Percentiles rank a stretch among this genome's conserved stretches.
Conservation (phyloP, 1,284 basidiomycete species). For the Ceratobasidium sp. region DNA sequence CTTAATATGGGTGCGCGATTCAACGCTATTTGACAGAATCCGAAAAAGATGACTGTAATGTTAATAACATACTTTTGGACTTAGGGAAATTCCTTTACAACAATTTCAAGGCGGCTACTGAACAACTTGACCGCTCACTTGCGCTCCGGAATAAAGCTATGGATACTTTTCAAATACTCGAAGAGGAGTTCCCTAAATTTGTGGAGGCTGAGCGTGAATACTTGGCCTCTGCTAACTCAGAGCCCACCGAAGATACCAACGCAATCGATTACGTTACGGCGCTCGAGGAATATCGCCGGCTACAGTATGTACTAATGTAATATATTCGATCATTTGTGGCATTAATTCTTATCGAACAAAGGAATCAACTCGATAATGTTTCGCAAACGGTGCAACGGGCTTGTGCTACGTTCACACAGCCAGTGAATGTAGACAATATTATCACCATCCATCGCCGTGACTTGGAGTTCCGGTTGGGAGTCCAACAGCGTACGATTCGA, state of each 20-base stretch:
- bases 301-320: slow-evolving; percentile 31
- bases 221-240: slow-evolving; percentile 3
- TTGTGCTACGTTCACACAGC: not conserved
- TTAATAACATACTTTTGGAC: slow-evolving; percentile 15
- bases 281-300: not conserved
- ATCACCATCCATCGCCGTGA: not conserved
- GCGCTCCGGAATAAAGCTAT: not conserved
- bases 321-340: not conserved
- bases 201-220: slow-evolving; percentile 29
- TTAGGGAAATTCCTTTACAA: slow-evolving; percentile 41
- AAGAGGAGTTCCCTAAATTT: slow-evolving; percentile 32
- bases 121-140: not conserved
- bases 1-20: slow-evolving; percentile 18
- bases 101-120: not conserved
- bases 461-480: not conserved
- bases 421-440: not conserved
- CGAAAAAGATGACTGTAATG: slow-evolving; percentile 41
- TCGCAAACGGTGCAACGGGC: too few species aligned
- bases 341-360: not conserved
- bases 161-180: not conserved
- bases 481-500: not conserved
- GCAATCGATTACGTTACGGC: slow-evolving; percentile 39
- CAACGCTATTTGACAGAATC: too few species aligned
- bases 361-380: not conserved
- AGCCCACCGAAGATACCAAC: not conserved